Evolutionary conservation across 352 stramenopile genomes (phyloP).

Genomic region (Phytophthora ohioensis): DNA sequence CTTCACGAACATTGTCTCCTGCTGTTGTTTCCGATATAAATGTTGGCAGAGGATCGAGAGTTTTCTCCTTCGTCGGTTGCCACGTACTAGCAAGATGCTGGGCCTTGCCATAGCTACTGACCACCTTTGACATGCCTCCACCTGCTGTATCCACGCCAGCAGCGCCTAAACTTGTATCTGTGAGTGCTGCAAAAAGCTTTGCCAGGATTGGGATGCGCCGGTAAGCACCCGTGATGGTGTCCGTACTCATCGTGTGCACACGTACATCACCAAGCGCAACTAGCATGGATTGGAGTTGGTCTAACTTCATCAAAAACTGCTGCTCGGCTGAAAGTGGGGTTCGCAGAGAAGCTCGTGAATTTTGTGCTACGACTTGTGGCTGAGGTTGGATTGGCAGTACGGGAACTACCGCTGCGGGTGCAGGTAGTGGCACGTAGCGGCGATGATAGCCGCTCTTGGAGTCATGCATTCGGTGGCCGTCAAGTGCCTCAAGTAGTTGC

Average conservation of each 20-base stretch:
- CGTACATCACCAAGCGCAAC: constrained; percentile 44
- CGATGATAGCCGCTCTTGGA: constrained; percentile 46
- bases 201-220: constrained; percentile 52
- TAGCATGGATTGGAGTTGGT: constrained; percentile 70
- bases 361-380: constrained; percentile 11
- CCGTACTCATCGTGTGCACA: constrained; percentile 60
- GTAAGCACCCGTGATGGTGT: constrained; percentile 62
- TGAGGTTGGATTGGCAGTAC: constrained; percentile 4
- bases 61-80: constrained; percentile 29
- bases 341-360: constrained; percentile 22
- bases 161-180: constrained; percentile 48
- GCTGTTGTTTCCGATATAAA: not conserved
- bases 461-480: constrained; percentile 37
- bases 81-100: constrained; percentile 23
- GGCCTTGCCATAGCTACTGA: constrained; percentile 16
- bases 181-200: constrained; percentile 55
- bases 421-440: constrained; percentile 15
- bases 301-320: constrained; percentile 69
- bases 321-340: constrained; percentile 59
- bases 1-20: constrained; percentile 28
- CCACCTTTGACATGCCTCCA: constrained; percentile 20
- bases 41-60: constrained; percentile 2
- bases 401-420: not conserved
- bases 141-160: constrained; percentile 43
- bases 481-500: constrained; percentile 64